Conservation (phyloP, 352 stramenopile genomes). For the Pythium pyrilobum region DNA sequence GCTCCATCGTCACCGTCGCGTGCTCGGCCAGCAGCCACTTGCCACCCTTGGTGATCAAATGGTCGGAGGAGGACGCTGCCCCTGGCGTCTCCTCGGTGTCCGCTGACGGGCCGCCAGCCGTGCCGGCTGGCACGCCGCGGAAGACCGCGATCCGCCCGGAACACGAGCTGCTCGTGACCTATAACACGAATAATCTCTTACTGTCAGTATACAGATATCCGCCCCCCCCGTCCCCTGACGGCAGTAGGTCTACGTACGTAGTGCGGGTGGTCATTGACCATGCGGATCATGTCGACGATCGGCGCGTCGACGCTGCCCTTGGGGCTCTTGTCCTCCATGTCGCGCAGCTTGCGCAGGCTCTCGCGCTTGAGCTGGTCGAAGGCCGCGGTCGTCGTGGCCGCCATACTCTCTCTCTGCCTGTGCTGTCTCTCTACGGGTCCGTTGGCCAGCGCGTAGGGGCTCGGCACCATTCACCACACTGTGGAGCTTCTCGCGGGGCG, state of each 20-base stretch:
- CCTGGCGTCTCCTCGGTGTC: background rate
- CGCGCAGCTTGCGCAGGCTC: conserved; percentile 76
- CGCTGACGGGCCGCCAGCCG: background rate
- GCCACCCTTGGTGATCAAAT: conserved; percentile 86
- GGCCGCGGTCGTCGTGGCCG: conserved; percentile 13
- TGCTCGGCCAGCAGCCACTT: conserved; percentile 88
- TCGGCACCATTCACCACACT: conserved; percentile 12
- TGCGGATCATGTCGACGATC: conserved; percentile 84
- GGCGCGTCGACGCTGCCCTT: conserved; percentile 89
- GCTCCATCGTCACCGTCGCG: conserved; percentile 53
- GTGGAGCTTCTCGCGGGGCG: background rate
- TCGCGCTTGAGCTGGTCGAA: conserved; percentile 86
- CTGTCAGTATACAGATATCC: too few species aligned
- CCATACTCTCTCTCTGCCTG: conserved; percentile 2
- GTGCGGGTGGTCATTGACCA: conserved; percentile 82
- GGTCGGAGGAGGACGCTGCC: conserved; percentile 8
- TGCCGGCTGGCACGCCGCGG: conserved; percentile 31
- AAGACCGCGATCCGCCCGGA: conserved; percentile 89
- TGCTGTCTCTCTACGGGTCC: too few species aligned
- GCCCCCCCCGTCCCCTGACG: background rate
- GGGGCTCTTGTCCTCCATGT: conserved; percentile 84
- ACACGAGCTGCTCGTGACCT: conserved; percentile 91
- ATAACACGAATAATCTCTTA: background rate
- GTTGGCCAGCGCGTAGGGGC: too few species aligned
- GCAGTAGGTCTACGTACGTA: conserved; percentile 46